Conservation (phyloP, 768 basidiomycete species). For the Psilocybe sp. region DNA sequence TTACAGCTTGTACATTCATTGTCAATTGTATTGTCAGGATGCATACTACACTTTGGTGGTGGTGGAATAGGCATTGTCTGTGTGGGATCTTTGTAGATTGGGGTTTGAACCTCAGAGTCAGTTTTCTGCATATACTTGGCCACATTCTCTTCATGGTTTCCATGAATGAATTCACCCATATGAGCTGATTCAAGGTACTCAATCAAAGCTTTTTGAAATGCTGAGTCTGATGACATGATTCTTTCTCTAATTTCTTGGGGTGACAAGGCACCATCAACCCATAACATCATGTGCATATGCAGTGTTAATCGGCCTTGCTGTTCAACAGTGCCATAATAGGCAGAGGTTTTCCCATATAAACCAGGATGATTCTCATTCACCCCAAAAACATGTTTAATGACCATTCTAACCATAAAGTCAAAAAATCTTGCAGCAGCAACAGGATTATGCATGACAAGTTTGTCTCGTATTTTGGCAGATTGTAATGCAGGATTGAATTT, state of each 20-base stretch:
- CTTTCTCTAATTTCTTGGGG: constrained; percentile 28
- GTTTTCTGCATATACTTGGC: neutral
- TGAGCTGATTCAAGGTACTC: constrained; percentile 28
- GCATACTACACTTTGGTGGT: constrained; percentile 1
- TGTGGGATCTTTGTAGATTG: constrained; percentile 19
- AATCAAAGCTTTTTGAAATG: constrained; percentile 24
- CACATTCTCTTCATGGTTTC: constrained; percentile 8
- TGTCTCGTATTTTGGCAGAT: neutral
- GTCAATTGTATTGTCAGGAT: neutral
- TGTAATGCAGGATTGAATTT: constrained; percentile 15
- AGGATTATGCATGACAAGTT: constrained; percentile 7
- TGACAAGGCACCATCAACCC: constrained; percentile 23
- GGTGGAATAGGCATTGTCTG: constrained; percentile 20
- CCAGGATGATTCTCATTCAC: constrained; percentile 14
- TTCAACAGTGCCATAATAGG: constrained; percentile 38
- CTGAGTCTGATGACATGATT: constrained; percentile 17
- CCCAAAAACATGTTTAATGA: constrained; percentile 28
- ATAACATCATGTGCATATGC: constrained; percentile 33
- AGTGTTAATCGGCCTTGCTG: constrained; percentile 33
- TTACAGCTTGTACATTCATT: constrained; percentile 14
- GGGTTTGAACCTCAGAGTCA: neutral
- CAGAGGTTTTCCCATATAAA: constrained; percentile 24
- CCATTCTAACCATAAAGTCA: constrained; percentile 24
- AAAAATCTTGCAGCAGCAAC: constrained; percentile 27
- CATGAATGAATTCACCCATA: constrained; percentile 27